phyloP scores from a whole-genome alignment of 129 eudicot genomes.

The Helichrysum umbraculigerum region DNA sequence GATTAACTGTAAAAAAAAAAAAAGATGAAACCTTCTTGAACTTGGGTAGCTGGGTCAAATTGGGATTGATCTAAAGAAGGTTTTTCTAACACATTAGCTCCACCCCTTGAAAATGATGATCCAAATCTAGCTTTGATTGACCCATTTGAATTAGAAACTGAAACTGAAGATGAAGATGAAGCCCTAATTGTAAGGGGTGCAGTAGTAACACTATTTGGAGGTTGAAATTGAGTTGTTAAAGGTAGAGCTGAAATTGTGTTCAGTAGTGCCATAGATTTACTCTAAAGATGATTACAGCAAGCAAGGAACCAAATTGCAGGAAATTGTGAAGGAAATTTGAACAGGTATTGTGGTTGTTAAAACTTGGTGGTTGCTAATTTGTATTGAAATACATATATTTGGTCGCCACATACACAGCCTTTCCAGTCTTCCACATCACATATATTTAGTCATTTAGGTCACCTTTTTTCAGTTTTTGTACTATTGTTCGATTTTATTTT shows the following conservation, averaged over 20 bases:
- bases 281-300: neutral
- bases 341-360: neutral
- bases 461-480: neutral
- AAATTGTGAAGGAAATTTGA: neutral
- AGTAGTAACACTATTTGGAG: constrained; percentile 16
- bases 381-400: no score
- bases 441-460: constrained; percentile 9
- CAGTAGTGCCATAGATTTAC: constrained; percentile 18
- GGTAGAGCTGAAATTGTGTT: constrained; percentile 7
- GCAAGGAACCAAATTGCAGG: neutral
- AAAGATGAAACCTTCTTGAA: constrained; percentile 39
- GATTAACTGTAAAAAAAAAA: neutral
- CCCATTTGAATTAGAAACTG: constrained; percentile 27
- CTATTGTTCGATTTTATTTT: neutral
- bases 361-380: neutral
- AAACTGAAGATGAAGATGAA: constrained; percentile 19
- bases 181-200: constrained; percentile 13
- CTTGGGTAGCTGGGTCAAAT: constrained; percentile 49
- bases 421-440: neutral
- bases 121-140: constrained; percentile 38
- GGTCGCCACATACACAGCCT: neutral
- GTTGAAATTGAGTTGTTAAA: constrained; percentile 20
- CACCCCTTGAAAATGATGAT: constrained; percentile 35
- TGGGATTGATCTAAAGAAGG: constrained; percentile 54
- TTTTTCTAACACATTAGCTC: constrained; percentile 42